A percentile compares a stretch with the other conserved stretches of the same genome.
phyloP scores from a whole-genome alignment of 306 rosid species.

The Glycine tomentella region DNA sequence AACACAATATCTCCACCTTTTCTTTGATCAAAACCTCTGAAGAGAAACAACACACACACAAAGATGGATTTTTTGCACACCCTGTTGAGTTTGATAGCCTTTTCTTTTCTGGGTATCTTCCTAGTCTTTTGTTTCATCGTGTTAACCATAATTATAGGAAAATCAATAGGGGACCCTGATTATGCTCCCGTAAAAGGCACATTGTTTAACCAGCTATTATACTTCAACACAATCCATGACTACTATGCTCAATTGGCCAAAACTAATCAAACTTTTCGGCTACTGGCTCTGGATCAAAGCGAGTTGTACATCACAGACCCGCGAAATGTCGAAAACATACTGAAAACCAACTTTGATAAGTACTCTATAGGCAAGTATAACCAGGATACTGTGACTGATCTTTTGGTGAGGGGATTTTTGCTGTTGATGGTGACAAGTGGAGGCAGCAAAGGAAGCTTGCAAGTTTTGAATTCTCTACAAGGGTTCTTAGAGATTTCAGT shows the following conservation, averaged over 20 bases:
- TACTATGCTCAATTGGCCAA: slow-evolving; percentile 54
- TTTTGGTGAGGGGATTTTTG: slow-evolving; percentile 77
- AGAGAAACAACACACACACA: neutral
- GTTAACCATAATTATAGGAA: slow-evolving; percentile 53
- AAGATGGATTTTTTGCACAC: slow-evolving; percentile 53
- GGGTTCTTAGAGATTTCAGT: slow-evolving; percentile 76
- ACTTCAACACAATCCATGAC: slow-evolving; percentile 61
- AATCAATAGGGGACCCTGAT: slow-evolving; percentile 57
- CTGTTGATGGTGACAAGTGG: slow-evolving; percentile 78
- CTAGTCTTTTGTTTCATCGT: slow-evolving; percentile 47
- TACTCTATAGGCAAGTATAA: slow-evolving; percentile 62
- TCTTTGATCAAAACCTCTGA: slow-evolving; percentile 9
- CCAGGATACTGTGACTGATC: slow-evolving; percentile 50
- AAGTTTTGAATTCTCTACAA: slow-evolving; percentile 72
- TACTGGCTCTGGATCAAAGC: slow-evolving; percentile 53
- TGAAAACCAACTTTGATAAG: slow-evolving; percentile 55
- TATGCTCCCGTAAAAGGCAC: slow-evolving; percentile 78
- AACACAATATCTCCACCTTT: neutral
- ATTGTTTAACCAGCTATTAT: slow-evolving; percentile 50
- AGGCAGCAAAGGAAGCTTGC: slow-evolving; percentile 76
- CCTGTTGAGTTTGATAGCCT: slow-evolving; percentile 48
- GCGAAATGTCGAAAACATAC: slow-evolving; percentile 62
- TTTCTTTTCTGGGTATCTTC: slow-evolving; percentile 41
- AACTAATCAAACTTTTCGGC: slow-evolving; percentile 55
- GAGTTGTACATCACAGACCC: slow-evolving; percentile 59